A percentile compares a stretch with the other conserved stretches of the same genome.
These are phyloP conservation scores for Mallotus japonicus DNA, from an alignment of 441 rosid genomes.

Conservation along the genomic window DNA sequence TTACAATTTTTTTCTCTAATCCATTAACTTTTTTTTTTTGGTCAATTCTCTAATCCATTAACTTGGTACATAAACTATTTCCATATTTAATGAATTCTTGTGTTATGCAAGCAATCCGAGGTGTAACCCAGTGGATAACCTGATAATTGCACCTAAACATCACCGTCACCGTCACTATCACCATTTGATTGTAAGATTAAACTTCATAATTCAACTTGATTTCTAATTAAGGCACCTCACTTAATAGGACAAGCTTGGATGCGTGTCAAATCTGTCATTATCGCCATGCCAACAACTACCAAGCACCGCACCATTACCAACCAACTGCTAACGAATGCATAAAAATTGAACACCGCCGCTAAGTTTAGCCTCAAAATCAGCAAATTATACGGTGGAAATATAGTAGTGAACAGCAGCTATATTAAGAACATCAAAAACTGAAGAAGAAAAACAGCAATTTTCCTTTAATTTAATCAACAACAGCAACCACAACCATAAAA, in stretches of 20 bases:
- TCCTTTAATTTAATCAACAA: background rate
- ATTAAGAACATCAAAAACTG: background rate
- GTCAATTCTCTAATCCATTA: no score
- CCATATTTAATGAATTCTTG: no score
- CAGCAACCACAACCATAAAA: constrained; percentile 8
- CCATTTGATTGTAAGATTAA: constrained; percentile 11
- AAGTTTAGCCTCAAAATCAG: background rate
- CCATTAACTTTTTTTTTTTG: no score
- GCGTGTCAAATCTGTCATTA: background rate
- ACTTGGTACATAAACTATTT: no score
- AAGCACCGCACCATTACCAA: background rate
- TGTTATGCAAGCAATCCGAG: background rate
- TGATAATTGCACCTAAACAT: background rate
- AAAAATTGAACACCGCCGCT: background rate
- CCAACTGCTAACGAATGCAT: background rate
- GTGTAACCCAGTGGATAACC: background rate
- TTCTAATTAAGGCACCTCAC: background rate
- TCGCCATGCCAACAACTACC: background rate
- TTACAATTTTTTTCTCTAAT: background rate
- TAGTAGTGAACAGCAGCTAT: background rate
- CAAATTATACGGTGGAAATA: background rate
- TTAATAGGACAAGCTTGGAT: background rate
- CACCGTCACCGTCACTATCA: background rate
- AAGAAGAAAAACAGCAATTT: background rate
- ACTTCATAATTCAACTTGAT: background rate